These are phyloP conservation scores for Xylaria curta DNA, from an alignment of 495 filamentous ascomycete species.

Conservation along the genomic window DNA sequence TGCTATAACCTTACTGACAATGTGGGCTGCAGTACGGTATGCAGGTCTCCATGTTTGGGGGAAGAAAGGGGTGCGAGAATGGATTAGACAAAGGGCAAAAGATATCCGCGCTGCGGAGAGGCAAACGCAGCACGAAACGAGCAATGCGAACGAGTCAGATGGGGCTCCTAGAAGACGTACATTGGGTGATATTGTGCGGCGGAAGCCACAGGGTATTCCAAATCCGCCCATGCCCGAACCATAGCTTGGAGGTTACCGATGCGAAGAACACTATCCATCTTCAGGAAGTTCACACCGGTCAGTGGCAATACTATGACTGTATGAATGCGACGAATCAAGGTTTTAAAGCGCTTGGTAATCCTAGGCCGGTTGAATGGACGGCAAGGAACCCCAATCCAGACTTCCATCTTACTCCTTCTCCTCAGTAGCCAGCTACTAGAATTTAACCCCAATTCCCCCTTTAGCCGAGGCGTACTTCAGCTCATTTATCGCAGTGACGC, in stretches of 20 bases:
- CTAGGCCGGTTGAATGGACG: constrained; percentile 1
- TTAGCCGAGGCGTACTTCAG: constrained; percentile 14
- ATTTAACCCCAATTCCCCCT: background rate
- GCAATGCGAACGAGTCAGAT: too few relatives aligned
- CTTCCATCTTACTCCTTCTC: background rate
- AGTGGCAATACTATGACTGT: background rate
- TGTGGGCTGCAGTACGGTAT: background rate
- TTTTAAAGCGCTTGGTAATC: background rate
- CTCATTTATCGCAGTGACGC: background rate
- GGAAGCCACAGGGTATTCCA: too few relatives aligned
- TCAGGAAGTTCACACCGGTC: background rate
- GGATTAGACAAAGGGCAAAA: too few relatives aligned
- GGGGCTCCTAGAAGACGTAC: too few relatives aligned
- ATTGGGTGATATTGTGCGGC: too few relatives aligned
- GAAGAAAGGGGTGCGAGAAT: too few relatives aligned
- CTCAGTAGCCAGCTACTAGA: background rate
- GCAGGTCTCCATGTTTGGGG: background rate
- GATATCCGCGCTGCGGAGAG: too few relatives aligned
- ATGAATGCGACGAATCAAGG: background rate
- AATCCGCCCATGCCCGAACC: too few relatives aligned
- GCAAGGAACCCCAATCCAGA: background rate
- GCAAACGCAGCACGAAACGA: too few relatives aligned
- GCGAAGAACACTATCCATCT: background rate
- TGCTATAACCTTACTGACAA: background rate
- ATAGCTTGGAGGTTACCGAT: background rate